Percentiles rank a stretch among this genome's conserved stretches.
Evolutionary conservation across 371 early-diverging fungal species (phyloP).

Genomic region (Cokeromyces recurvatus): DNA sequence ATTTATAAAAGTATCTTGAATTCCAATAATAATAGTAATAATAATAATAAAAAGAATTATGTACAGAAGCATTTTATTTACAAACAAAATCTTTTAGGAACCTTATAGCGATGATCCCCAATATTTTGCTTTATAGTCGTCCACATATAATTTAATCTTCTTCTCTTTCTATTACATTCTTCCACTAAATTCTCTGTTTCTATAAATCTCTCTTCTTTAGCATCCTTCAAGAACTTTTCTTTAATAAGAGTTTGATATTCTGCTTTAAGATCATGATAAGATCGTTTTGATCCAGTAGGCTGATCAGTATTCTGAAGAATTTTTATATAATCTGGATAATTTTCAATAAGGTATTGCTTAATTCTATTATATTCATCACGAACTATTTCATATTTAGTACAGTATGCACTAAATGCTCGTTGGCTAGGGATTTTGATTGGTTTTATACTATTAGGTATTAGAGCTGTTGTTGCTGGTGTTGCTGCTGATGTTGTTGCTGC

Average conservation of each 20-base stretch:
- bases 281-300: constrained; percentile 9
- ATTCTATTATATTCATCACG: constrained; percentile 3
- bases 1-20: no score
- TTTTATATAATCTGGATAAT: constrained; percentile 6
- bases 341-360: constrained; percentile 1
- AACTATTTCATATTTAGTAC: not conserved
- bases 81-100: no score
- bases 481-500: no score
- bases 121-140: constrained; percentile 5
- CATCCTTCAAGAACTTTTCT: not conserved
- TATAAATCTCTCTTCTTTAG: not conserved
- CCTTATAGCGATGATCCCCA: not conserved
- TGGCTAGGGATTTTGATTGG: not conserved
- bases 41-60: no score
- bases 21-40: no score
- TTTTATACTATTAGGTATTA: no score
- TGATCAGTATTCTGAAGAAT: constrained; percentile 1
- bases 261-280: constrained; percentile 8
- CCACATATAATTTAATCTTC: constrained; percentile 15
- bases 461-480: no score
- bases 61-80: no score
- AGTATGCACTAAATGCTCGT: constrained; percentile 4
- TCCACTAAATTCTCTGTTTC: constrained; percentile 3
- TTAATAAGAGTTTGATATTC: constrained; percentile 8
- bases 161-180: constrained; percentile 6